These are phyloP conservation scores for Ustilago shanxiensis DNA, from an alignment of 1,284 basidiomycete species.

Conservation along the genomic window DNA sequence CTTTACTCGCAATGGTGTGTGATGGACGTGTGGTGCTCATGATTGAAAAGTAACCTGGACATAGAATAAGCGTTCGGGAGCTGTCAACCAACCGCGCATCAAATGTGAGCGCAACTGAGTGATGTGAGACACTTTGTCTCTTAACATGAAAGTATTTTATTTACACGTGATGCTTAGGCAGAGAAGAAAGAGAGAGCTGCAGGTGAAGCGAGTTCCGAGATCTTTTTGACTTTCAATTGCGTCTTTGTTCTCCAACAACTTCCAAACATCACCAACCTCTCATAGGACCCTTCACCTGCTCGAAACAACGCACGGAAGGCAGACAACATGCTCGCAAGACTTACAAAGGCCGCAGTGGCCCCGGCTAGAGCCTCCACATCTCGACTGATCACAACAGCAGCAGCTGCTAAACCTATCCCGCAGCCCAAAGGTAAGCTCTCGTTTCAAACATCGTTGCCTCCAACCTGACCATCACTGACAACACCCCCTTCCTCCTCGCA, in stretches of 20 bases:
- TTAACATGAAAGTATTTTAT: conserved; percentile 4
- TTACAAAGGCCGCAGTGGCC: conserved; percentile 9
- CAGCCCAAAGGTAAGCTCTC: conserved; percentile 11
- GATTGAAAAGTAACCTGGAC: too few relatives aligned
- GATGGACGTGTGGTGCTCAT: not conserved
- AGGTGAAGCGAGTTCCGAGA: conserved; percentile 31
- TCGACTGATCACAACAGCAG: conserved; percentile 23
- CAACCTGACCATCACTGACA: not conserved
- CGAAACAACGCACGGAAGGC: not conserved
- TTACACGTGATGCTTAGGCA: conserved; percentile 15
- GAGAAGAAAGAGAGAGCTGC: conserved; percentile 9
- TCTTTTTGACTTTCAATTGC: conserved; percentile 28
- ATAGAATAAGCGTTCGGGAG: not conserved
- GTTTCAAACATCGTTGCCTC: not conserved
- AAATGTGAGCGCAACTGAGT: too few relatives aligned
- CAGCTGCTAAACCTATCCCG: conserved; percentile 22
- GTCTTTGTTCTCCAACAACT: conserved; percentile 16
- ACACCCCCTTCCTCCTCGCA: not conserved
- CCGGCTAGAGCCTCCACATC: conserved; percentile 22
- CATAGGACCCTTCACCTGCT: not conserved
- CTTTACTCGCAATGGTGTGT: not conserved
- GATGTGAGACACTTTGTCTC: not conserved
- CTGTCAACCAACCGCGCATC: not conserved
- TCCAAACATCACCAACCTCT: conserved; percentile 1
- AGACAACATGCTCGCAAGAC: conserved; percentile 21